Evolutionary conservation across 371 early-diverging fungal genomes (phyloP).

Genomic region (Circinella minor): DNA sequence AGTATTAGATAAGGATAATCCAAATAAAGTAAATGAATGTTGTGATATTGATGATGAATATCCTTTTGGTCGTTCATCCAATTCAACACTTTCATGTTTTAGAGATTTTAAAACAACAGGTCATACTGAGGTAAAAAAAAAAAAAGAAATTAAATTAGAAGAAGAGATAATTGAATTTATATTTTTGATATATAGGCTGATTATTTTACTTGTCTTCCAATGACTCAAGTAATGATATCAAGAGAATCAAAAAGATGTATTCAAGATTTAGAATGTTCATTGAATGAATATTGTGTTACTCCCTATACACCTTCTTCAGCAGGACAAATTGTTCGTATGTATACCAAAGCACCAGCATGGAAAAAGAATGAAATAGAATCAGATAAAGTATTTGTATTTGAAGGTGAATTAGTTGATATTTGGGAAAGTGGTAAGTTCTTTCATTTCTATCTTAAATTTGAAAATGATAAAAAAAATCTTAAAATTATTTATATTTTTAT

Average conservation of each 20-base stretch:
- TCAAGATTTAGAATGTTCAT: constrained; percentile 35
- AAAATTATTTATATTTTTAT: too few relatives aligned
- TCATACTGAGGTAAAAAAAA: background rate
- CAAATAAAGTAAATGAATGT: constrained; percentile 36
- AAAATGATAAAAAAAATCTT: too few relatives aligned
- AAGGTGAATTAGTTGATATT: constrained; percentile 65
- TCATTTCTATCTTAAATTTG: background rate
- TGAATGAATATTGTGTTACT: constrained; percentile 47
- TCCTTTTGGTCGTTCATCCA: constrained; percentile 59
- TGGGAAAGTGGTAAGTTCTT: constrained; percentile 57
- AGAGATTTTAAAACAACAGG: constrained; percentile 23
- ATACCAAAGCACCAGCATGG: constrained; percentile 49
- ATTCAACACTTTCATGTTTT: constrained; percentile 57
- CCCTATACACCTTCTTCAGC: constrained; percentile 60
- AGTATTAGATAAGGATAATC: constrained; percentile 2
- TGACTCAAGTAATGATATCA: constrained; percentile 33
- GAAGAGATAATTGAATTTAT: too few relatives aligned
- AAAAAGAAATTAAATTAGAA: background rate
- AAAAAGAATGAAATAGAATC: constrained; percentile 3
- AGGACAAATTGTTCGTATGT: constrained; percentile 62
- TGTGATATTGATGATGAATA: constrained; percentile 52
- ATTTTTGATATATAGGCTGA: too few relatives aligned
- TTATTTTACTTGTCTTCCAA: constrained; percentile 42
- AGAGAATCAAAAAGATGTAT: constrained; percentile 44
- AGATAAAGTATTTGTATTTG: constrained; percentile 51